Evolutionary conservation across 495 filamentous ascomycete species (phyloP).

Genomic region (Tirmania nivea): DNA sequence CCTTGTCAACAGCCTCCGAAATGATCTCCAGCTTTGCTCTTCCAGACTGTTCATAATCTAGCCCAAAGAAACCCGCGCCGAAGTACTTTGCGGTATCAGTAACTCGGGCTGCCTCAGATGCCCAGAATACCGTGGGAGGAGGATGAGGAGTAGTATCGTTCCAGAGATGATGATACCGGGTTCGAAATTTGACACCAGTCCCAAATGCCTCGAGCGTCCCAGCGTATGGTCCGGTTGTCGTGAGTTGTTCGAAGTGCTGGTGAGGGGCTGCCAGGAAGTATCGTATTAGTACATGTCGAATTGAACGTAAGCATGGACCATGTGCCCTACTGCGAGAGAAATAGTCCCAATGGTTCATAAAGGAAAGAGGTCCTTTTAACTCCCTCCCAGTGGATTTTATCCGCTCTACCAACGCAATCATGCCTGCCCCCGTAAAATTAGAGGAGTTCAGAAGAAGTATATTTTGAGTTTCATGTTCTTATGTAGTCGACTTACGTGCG

Average conservation of each 20-base stretch:
- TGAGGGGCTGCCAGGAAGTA: constrained; percentile 8
- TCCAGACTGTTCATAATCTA: constrained; percentile 17
- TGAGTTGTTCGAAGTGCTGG: constrained; percentile 31
- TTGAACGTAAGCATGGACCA: too few species aligned
- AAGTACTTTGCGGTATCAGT: constrained; percentile 38
- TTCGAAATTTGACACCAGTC: constrained; percentile 33
- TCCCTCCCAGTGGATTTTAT: constrained; percentile 24
- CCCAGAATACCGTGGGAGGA: constrained; percentile 27
- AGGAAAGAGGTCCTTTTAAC: constrained; percentile 30
- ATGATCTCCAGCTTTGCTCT: constrained; percentile 28
- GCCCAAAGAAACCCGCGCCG: constrained; percentile 33
- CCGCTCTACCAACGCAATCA: constrained; percentile 27
- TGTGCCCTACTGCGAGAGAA: constrained; percentile 24
- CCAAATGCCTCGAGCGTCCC: constrained; percentile 34
- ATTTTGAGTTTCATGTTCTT: not conserved
- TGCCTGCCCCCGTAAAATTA: constrained; percentile 22
- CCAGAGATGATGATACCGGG: constrained; percentile 30
- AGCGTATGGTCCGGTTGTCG: constrained; percentile 35
- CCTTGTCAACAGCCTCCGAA: constrained; percentile 28
- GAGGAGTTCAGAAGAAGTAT: not conserved
- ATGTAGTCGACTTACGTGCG: constrained; percentile 23
- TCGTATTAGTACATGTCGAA: constrained; percentile 2
- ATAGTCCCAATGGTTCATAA: constrained; percentile 36
- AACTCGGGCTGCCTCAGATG: constrained; percentile 33
- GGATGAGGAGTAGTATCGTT: constrained; percentile 12